Conservation (phyloP, 352 stramenopile species). For the Pythium phragmiticola region DNA sequence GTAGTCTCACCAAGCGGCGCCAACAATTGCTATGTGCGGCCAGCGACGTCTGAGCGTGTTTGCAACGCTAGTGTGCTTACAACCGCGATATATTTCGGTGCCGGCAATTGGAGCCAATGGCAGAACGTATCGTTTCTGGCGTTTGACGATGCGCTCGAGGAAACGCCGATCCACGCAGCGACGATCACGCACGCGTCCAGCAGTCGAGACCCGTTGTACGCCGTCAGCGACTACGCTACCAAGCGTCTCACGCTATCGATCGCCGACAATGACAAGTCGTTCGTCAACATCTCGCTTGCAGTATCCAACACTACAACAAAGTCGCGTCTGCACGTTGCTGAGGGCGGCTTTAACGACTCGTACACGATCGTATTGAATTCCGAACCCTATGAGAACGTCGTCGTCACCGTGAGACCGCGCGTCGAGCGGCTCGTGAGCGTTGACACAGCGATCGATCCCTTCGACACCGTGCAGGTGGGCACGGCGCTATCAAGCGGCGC, state of each 20-base stretch:
- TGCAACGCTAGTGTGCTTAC: constrained; percentile 65
- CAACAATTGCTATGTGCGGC: constrained; percentile 53
- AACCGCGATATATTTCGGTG: constrained; percentile 48
- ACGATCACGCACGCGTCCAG: constrained; percentile 48
- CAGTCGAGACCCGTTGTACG: constrained; percentile 52
- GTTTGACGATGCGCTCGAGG: constrained; percentile 63
- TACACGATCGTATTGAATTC: constrained; percentile 56
- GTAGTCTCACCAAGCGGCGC: constrained; percentile 42
- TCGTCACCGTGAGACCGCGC: constrained; percentile 34
- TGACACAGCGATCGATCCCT: constrained; percentile 27
- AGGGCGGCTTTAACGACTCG: constrained; percentile 81
- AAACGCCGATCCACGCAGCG: constrained; percentile 45
- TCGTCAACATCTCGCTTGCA: constrained; percentile 57
- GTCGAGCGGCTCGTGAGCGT: constrained; percentile 49
- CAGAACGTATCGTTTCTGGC: constrained; percentile 55
- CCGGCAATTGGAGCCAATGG: constrained; percentile 62
- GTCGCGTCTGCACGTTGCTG: constrained; percentile 52
- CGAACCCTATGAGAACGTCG: constrained; percentile 66
- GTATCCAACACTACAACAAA: constrained; percentile 10
- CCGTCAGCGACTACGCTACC: constrained; percentile 31
- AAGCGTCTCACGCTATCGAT: constrained; percentile 41
- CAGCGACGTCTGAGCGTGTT: constrained; percentile 25
- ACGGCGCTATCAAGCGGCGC: background rate
- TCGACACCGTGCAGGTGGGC: constrained; percentile 27
- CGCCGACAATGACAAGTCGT: constrained; percentile 62